Base-by-base conservation (phyloP, 108 stramenopile species). In the Nitzschia sp. region DNA sequence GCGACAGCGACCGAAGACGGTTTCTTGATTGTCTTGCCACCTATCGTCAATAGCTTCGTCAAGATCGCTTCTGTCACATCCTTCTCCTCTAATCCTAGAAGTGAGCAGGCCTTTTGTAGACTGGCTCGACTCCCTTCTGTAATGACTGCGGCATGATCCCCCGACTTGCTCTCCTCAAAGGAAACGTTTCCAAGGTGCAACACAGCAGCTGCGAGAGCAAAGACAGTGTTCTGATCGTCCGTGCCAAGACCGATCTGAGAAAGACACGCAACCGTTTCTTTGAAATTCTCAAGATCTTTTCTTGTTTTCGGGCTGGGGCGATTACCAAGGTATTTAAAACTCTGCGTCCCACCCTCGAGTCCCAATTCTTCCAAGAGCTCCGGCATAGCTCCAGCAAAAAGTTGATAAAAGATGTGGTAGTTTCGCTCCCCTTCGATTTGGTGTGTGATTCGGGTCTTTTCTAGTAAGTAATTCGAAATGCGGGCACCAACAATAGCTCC, bases 401-500 rank as follows among this genome's bases (percentile, higher is more conserved):
- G 69, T 80, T 98, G 97, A 70, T 99, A 99, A 72, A 99, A 99
- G 29, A 98, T 90, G 79, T 99, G 98, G 81, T 96, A 99, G 69
- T 98, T 98, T 28, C 97, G 73, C 73, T 99, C 98, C 2, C 97
- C 97, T 35, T 90, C 89, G 25, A 81, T 83, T 68, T 96, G 97
- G 27, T 77, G 72, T 21, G 89, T 86, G 63, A 98, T 96, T 35
- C 97, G 89, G 3, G 94, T 92, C 66, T 97, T 97, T 73, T 98
- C 97, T 41, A 98, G 67, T 16, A 98, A 83, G 68, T 96, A 96
- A 57, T 93, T 97, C 58, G 80, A 83, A 55, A 96, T 87, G 11
- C 82, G 73, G 19, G 93, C 96, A 9, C 93, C 95, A 0, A 71
- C 85, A 58, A 91, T 95, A 48, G 45, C 68, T 0, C 92, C 92